A percentile compares a stretch with the other conserved stretches of the same genome.
These are phyloP conservation scores for Penicillium sp. DNA, from an alignment of 2,329 filamentous ascomycete genomes.

Conservation along the genomic window DNA sequence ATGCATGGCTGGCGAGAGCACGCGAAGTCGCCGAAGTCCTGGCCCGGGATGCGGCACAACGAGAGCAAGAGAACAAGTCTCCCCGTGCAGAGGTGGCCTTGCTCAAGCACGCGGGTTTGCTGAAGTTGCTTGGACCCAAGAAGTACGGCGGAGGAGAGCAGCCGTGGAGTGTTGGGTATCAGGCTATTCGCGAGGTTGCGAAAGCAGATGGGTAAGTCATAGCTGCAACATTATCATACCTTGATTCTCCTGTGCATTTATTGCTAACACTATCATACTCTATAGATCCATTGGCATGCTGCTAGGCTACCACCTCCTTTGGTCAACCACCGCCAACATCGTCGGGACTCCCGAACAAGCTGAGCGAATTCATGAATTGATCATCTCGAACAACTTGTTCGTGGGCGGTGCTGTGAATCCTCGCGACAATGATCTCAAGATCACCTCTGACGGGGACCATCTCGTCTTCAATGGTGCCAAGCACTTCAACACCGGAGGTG, in stretches of 20 bases:
- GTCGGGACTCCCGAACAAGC: conserved; percentile 63
- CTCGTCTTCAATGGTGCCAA: conserved; percentile 65
- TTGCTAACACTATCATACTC: neutral
- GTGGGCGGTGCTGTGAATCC: conserved; percentile 69
- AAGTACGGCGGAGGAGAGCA: conserved; percentile 58
- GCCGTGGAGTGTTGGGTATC: conserved; percentile 59
- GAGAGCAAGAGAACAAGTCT: conserved; percentile 57
- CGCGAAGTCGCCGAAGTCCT: conserved; percentile 54
- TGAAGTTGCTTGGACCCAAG: conserved; percentile 54
- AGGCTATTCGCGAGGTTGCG: conserved; percentile 63
- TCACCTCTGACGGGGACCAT: conserved; percentile 56
- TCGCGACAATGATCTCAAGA: conserved; percentile 62
- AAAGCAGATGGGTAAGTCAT: conserved; percentile 59
- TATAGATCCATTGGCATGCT: conserved; percentile 63
- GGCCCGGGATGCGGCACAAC: conserved; percentile 48
- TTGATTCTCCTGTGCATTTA: too few relatives aligned
- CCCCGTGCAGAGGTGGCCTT: conserved; percentile 55
- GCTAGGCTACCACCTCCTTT: conserved; percentile 65
- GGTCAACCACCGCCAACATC: conserved; percentile 63
- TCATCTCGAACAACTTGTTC: conserved; percentile 67
- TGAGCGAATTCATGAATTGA: conserved; percentile 58
- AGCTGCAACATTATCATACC: too few relatives aligned
- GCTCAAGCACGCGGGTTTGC: conserved; percentile 54
- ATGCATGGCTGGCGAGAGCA: conserved; percentile 53
- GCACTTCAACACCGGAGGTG: conserved; percentile 68